Percentiles rank a stretch among this genome's conserved stretches.
phyloP scores from a whole-genome alignment of 2,329 filamentous ascomycete genomes.

The Raffaelea arxii region DNA sequence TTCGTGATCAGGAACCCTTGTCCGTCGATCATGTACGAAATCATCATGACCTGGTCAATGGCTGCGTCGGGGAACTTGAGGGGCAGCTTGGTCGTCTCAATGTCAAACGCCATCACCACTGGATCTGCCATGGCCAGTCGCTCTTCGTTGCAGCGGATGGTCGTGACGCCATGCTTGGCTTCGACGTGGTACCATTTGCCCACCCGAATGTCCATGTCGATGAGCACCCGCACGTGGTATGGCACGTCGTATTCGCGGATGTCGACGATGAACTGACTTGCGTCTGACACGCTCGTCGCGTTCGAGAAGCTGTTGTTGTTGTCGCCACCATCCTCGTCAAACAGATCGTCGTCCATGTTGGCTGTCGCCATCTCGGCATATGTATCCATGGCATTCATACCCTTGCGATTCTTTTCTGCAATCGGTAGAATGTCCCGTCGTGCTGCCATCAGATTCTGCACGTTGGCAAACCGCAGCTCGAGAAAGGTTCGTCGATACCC shows the following conservation, averaged over 20 bases:
- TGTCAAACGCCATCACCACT: constrained; percentile 98
- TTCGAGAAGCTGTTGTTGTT: too few species aligned
- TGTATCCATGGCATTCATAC: constrained; percentile 92
- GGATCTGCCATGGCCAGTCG: constrained; percentile 85
- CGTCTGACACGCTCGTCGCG: constrained; percentile 68
- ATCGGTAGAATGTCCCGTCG: constrained; percentile 78
- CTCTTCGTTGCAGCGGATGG: constrained; percentile 77
- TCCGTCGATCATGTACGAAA: constrained; percentile 99
- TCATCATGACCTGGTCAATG: constrained; percentile 99
- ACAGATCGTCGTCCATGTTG: constrained; percentile 78
- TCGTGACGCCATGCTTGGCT: constrained; percentile 80
- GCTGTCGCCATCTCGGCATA: constrained; percentile 84
- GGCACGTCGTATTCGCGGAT: constrained; percentile 99
- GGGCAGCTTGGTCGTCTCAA: constrained; percentile 91
- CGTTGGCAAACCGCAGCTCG: constrained; percentile 78
- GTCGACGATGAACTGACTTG: constrained; percentile 95
- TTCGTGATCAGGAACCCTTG: constrained; percentile 98
- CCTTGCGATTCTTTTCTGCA: constrained; percentile 94
- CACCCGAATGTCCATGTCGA: constrained; percentile 92
- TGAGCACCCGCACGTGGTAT: constrained; percentile 97
- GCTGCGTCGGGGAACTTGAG: constrained; percentile 93
- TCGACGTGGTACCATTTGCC: constrained; percentile 97
- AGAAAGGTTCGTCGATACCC: constrained; percentile 85
- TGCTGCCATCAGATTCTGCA: constrained; percentile 75
- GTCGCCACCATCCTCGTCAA: constrained; percentile 76